phyloP scores from a whole-genome alignment of 306 rosid genomes.

The Begonia masoniana region DNA sequence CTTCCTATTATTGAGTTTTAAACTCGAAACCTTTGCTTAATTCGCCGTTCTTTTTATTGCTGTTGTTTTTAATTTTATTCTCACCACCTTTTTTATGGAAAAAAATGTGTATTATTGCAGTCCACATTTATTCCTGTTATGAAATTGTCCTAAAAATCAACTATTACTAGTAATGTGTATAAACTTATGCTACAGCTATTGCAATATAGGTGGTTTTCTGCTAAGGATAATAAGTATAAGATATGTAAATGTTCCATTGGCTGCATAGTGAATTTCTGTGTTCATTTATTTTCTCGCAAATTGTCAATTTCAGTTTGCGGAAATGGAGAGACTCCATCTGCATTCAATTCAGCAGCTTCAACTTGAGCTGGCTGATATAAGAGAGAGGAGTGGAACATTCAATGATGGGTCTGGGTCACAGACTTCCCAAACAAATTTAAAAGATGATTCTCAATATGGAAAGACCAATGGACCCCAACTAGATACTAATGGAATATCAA shows the following conservation, averaged over 20 bases:
- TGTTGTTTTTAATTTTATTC: not conserved
- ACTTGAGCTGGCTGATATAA: slow-evolving; percentile 72
- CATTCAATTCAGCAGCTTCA: slow-evolving; percentile 84
- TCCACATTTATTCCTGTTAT: not conserved
- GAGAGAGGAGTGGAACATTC: slow-evolving; percentile 65
- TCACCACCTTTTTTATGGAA: not conserved
- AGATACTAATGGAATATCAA: slow-evolving; percentile 25
- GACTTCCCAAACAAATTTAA: slow-evolving; percentile 43
- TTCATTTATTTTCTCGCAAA: not conserved
- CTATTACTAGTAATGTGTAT: not conserved
- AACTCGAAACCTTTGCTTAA: not conserved
- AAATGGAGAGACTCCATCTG: slow-evolving; percentile 85
- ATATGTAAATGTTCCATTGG: too few relatives aligned
- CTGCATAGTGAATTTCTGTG: too few relatives aligned
- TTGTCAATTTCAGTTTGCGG: slow-evolving; percentile 54
- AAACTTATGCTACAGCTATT: too few relatives aligned
- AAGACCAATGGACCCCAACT: slow-evolving; percentile 58
- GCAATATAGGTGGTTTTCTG: too few relatives aligned
- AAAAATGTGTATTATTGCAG: not conserved
- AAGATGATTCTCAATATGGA: slow-evolving; percentile 48
- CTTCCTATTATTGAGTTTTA: not conserved
- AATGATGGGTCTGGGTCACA: slow-evolving; percentile 65
- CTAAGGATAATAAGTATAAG: too few relatives aligned
- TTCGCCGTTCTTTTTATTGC: not conserved
- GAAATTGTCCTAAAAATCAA: not conserved